Evolutionary conservation across 495 filamentous ascomycete species (phyloP).

Genomic region (Podospora pseudopauciseta): DNA sequence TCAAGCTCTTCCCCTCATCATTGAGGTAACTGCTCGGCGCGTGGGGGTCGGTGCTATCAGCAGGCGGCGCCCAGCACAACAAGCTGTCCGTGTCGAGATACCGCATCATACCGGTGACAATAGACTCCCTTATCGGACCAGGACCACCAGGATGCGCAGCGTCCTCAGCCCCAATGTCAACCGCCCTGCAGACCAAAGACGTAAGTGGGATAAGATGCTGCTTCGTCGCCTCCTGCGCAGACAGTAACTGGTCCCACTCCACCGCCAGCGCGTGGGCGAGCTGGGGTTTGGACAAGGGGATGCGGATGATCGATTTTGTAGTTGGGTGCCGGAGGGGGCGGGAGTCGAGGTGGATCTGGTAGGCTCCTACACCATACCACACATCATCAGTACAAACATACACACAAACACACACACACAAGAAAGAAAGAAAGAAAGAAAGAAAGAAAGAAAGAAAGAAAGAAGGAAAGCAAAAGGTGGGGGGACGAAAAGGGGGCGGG

Average conservation of each 20-base stretch:
- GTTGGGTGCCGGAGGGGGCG: conserved; percentile 74
- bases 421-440: too few species aligned
- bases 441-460: too few species aligned
- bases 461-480: too few species aligned
- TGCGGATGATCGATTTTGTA: conserved; percentile 58
- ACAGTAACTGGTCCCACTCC: conserved; percentile 85
- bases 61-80: conserved; percentile 79
- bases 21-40: conserved; percentile 24
- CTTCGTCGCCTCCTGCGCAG: conserved; percentile 70
- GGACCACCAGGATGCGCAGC: conserved; percentile 18
- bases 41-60: conserved; percentile 35
- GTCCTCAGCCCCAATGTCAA: conserved; percentile 71
- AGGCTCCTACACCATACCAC: conserved; percentile 45
- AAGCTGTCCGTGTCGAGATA: conserved; percentile 91
- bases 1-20: conserved; percentile 50
- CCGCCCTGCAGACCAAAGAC: conserved; percentile 71
- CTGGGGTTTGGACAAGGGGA: conserved; percentile 72
- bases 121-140: conserved; percentile 47
- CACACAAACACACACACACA: not conserved
- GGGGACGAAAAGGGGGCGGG: not conserved
- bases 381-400: not conserved
- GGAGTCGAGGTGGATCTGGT: conserved; percentile 74
- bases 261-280: conserved; percentile 83
- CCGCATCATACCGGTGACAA: conserved; percentile 66
- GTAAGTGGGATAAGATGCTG: conserved; percentile 89